Evolutionary conservation across 2,329 filamentous ascomycete genomes (phyloP).

Genomic region (Helminthosporium solani): DNA sequence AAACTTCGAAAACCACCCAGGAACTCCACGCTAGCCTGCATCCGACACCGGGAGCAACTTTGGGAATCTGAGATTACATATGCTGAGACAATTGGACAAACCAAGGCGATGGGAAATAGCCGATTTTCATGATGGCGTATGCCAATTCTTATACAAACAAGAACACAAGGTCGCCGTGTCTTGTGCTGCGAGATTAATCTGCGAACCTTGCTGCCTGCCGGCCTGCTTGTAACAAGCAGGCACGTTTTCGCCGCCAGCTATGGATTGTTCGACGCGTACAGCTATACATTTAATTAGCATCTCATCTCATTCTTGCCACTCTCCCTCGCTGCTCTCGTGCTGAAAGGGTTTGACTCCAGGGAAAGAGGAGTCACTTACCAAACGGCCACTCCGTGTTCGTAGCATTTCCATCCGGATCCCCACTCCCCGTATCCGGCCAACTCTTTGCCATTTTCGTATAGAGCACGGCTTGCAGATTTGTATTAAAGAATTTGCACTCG

Average conservation of each 20-base stretch:
- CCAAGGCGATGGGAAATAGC: not conserved
- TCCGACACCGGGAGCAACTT: too few relatives aligned
- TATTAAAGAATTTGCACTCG: slow-evolving; percentile 60
- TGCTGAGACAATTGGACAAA: too few relatives aligned
- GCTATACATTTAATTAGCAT: slow-evolving; percentile 35
- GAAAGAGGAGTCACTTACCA: slow-evolving; percentile 21
- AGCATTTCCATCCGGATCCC: slow-evolving; percentile 34
- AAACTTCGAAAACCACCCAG: too few relatives aligned
- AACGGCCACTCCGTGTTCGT: slow-evolving; percentile 39
- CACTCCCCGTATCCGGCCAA: slow-evolving; percentile 36
- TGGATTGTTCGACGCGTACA: slow-evolving; percentile 56
- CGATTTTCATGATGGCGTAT: slow-evolving; percentile 13
- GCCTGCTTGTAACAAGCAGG: slow-evolving; percentile 56
- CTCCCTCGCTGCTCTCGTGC: too few relatives aligned
- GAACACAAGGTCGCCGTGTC: slow-evolving; percentile 42
- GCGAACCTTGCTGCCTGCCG: slow-evolving; percentile 40
- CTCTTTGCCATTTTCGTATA: slow-evolving; percentile 57
- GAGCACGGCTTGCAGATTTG: slow-evolving; percentile 57
- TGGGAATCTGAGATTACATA: too few relatives aligned
- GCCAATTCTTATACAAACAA: slow-evolving; percentile 51
- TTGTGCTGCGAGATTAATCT: slow-evolving; percentile 40
- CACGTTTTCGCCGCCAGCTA: slow-evolving; percentile 49
- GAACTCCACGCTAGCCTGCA: too few relatives aligned
- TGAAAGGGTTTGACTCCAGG: not conserved
- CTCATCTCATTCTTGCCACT: slow-evolving; percentile 4